Evolutionary conservation across 495 filamentous ascomycete genomes (phyloP).

Genomic region (Aeminium ludgeri): DNA sequence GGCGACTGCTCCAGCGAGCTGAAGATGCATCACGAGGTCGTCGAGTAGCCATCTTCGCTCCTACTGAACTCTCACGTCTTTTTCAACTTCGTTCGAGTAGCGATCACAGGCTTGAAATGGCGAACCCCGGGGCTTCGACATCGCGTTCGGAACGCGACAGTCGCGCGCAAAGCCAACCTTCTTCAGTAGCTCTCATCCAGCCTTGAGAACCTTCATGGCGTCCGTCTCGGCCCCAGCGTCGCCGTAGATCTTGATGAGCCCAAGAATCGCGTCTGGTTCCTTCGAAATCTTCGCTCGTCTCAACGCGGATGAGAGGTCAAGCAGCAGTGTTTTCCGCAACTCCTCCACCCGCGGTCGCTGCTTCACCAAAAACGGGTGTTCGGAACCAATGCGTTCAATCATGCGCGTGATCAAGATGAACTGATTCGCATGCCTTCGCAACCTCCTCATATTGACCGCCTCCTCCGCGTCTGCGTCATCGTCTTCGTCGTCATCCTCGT

Average conservation of each 20-base stretch:
- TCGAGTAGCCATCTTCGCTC: no score
- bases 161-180: no score
- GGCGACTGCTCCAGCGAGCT: no score
- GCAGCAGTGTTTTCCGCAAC: constrained; percentile 58
- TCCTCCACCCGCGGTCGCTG: constrained; percentile 40
- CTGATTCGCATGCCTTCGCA: constrained; percentile 41
- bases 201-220: constrained; percentile 44
- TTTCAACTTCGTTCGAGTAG: no score
- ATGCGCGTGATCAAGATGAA: constrained; percentile 39
- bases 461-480: constrained; percentile 14
- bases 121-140: no score
- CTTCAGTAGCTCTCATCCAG: no score
- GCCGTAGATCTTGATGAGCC: constrained; percentile 57
- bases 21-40: no score
- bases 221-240: constrained; percentile 57
- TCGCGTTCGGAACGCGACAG: no score
- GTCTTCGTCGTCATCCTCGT: constrained; percentile 22
- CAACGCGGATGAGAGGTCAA: constrained; percentile 66
- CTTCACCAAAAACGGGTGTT: constrained; percentile 48
- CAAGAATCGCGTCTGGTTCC: constrained; percentile 35
- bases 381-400: constrained; percentile 33
- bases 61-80: no score
- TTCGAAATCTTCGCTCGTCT: constrained; percentile 50
- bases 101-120: no score
- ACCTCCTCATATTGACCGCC: constrained; percentile 21